Base-by-base conservation (phyloP, 768 basidiomycete genomes). In the Suillus paluster region DNA sequence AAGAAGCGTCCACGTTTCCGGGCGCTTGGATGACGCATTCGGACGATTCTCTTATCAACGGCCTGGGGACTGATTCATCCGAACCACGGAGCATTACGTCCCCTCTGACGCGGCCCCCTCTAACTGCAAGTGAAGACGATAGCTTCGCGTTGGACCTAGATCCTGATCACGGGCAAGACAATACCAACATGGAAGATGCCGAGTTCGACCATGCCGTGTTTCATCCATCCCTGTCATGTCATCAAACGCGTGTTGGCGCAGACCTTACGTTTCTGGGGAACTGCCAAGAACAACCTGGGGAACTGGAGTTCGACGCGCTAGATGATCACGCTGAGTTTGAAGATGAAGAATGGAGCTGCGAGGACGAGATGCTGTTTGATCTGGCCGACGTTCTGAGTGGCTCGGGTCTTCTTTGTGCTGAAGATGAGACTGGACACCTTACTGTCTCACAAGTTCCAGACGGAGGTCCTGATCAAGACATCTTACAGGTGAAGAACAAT, bases 1-100 rank as follows among this genome's bases (percentile, higher is more conserved):
- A 63, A 27, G 66, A 62, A 44, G 65, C 38, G 6, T 38, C 33
- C 58, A 55, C 36, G 36, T 59, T 39, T 33, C 21, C 46, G 23
- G 58, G 50, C 30, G 50, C 34, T 38, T 57, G 39, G 34, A 67
- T 52, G 50, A 52, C 27, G 59, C 62, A 62, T 56, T 70, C 65
- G 57, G 64, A 64, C 23, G 58, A 61, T 65, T 71, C 66, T 61
- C 73, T 71, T 73, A 70, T 75, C 68, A 33, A 55, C 15, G 52
- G 58, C 60, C 49, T 38, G 39, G 46, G 42, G 52, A 23, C 62
- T 30, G 59, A 64, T 50, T 62, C 65, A 55, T 68, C 63, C 25
- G 23, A 33, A 60, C 56, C 64, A 61, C 54, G 63, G 46, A 68
- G 63, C 54, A 58, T 46, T 64, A 71, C 63, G 63, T 62, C 60